A percentile compares a stretch with the other conserved stretches of the same genome.
Conservation (phyloP, 2,329 filamentous ascomycete genomes). For the Exophiala xenobiotica region DNA sequence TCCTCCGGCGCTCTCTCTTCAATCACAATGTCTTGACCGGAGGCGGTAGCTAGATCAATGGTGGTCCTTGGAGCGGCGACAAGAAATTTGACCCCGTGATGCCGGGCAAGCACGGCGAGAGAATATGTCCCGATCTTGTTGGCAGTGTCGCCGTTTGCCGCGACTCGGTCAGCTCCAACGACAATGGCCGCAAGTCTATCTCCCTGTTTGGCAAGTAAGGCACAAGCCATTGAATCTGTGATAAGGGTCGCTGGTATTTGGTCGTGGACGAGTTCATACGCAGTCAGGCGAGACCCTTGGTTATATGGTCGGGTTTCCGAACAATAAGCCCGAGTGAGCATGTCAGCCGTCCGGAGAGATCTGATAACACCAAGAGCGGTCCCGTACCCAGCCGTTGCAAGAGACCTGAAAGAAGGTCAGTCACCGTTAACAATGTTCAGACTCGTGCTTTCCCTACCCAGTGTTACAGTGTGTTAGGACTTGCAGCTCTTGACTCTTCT, state of each 20-base stretch:
- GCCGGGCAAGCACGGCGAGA: slow-evolving; percentile 81
- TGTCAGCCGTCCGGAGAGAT: slow-evolving; percentile 65
- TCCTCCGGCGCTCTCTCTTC: slow-evolving; percentile 82
- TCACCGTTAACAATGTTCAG: not conserved
- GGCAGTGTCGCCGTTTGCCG: slow-evolving; percentile 93
- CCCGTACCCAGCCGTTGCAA: slow-evolving; percentile 96
- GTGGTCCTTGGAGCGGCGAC: slow-evolving; percentile 94
- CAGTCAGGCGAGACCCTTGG: slow-evolving; percentile 90
- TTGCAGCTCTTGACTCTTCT: slow-evolving; percentile 57
- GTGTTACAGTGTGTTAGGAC: slow-evolving; percentile 98
- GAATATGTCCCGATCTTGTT: slow-evolving; percentile 98
- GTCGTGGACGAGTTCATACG: slow-evolving; percentile 95
- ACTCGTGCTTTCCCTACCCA: slow-evolving; percentile 55
- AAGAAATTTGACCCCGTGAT: slow-evolving; percentile 90
- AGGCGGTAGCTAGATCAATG: slow-evolving; percentile 79
- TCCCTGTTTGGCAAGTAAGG: slow-evolving; percentile 63
- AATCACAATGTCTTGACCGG: slow-evolving; percentile 79
- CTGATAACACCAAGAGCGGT: slow-evolving; percentile 94
- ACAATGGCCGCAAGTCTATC: slow-evolving; percentile 81
- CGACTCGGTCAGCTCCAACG: slow-evolving; percentile 91
- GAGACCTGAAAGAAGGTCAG: slow-evolving; percentile 57
- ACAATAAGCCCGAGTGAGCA: slow-evolving; percentile 83
- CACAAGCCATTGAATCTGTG: slow-evolving; percentile 94
- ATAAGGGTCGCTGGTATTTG: slow-evolving; percentile 86
- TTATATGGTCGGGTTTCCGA: slow-evolving; percentile 98